Base-by-base conservation (phyloP, 441 rosid species). In the Pelargonium fulgidum region DNA sequence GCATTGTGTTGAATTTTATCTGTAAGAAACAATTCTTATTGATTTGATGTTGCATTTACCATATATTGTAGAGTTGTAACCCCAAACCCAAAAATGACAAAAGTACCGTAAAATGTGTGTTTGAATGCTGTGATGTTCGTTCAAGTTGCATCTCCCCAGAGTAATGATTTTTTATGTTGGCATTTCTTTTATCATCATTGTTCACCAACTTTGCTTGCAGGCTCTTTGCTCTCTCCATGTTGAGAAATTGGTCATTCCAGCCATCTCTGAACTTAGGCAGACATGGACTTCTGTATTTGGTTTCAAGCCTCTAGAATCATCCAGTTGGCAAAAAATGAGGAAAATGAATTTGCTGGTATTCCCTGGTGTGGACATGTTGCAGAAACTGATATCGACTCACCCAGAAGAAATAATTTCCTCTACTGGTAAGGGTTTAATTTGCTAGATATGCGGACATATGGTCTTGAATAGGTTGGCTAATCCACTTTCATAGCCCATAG, bases 211-310 rank as follows among this genome's bases (percentile, higher is more conserved):
- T 20, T 61, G 47, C 58, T 70, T 59, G 77, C 88, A 94, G 99
- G 91, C 84, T 72, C 90, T 94, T 12, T 3, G 78, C 84, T 80
- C 87, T 71, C 87, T 91, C 64, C 76, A 81, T 66, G 88, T 94
- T 56, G 92, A 82, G 82, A 91, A 85, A 73, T 79, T 91, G 85
- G 88, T 92, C 72, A 90, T 94, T 81, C 99, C 97, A 71, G 99
- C 99, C 68, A 81, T 94, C 63, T 84, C 93, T 64, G 96, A 94
- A 72, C 82, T 94, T 36, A 87, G 75, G 70, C 90, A 85, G 75
- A 90, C 96, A 3, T 94, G 97, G 99, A 92, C 88, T 65, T 84
- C 91, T 68, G 91, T 86, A 67, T 94, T 94, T 70, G 94, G 91
- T 75, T 94, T 94, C 83, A 75, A 47, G 76, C 88, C 91, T 10